Base-by-base conservation (phyloP, 1,284 basidiomycete genomes). In the Ustilago hordei region DNA sequence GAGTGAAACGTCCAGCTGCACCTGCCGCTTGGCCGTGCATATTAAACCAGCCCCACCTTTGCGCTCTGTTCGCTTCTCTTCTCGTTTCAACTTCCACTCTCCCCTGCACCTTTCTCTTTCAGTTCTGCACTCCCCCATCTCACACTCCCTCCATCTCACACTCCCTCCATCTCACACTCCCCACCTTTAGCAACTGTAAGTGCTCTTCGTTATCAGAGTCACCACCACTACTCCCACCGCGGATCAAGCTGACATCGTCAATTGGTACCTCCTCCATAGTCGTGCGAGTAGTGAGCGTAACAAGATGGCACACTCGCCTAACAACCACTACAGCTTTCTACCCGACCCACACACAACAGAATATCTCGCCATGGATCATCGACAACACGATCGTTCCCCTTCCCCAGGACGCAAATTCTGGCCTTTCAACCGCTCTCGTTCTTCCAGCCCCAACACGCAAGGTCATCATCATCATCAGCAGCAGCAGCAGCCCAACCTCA, bases 371-470 rank as follows among this genome's bases (percentile, higher is more conserved):
- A 64, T 74, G 65, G 60, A 64, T 57, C 36, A 55, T 15, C 39
- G 36, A 23, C 61, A 58, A 38, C 23, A 61, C 34, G 53, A 73
- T 19, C 60, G 67, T 11, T 66, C 70, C 3, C 55, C 75, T 4
- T 73, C 75, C 6, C 70, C 70, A 1, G 64, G 35, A 2, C 58
- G 62, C 48, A 73, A 74, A 45, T 69, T 78, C 23, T 78, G 75
- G 75, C 71, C 75, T 5, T 78, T 78, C 60, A 78, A 78, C 48
- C 71, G 75, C n/a, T 74, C 70, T n/a, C 70, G 75, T 43, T 78
- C 75, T 15, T 74, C 71, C 34, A 64, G 60, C 39, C 75, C 75
- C 39, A 78, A 78, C 45, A 66, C 63, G 2, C 66, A 75, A 36
- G 56, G 45, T 3, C 55, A 55, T 8, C 56, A 23, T 23, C 23